Evolutionary conservation across 257 asterid genomes (phyloP).

Genomic region (Penstemon newberryi): DNA sequence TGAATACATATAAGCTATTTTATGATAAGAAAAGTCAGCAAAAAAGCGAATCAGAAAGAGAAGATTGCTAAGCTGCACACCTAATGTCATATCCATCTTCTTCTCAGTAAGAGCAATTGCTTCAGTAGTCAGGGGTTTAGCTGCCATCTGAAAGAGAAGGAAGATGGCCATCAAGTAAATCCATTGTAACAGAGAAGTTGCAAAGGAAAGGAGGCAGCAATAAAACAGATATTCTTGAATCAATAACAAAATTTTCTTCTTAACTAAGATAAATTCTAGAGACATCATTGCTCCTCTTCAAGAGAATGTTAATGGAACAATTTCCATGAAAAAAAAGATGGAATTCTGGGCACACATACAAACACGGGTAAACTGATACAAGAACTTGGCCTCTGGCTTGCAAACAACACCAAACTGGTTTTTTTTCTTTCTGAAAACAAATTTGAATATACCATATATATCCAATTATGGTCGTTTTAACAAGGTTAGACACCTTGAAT

Average conservation of each 20-base stretch:
- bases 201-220: background rate
- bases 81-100: conserved; percentile 92
- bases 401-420: conserved; percentile 8
- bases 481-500: background rate
- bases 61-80: conserved; percentile 34
- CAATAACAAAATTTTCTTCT: background rate
- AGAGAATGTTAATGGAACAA: background rate
- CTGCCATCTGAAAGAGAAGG: conserved; percentile 62
- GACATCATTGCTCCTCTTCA: background rate
- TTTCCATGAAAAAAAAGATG: background rate
- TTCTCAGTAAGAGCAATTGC: conserved; percentile 90
- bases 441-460: background rate
- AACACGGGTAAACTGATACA: background rate
- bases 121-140: conserved; percentile 60
- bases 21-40: background rate
- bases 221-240: background rate
- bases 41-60: conserved; percentile 13
- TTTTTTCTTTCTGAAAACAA: background rate
- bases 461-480: background rate
- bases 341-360: background rate
- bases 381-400: background rate
- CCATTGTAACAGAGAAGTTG: background rate
- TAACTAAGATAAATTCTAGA: background rate
- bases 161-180: conserved; percentile 11
- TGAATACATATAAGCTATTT: conserved; percentile 17